Evolutionary conservation across 1,284 basidiomycete species (phyloP).

Genomic region (Melampsora larici-populina): DNA sequence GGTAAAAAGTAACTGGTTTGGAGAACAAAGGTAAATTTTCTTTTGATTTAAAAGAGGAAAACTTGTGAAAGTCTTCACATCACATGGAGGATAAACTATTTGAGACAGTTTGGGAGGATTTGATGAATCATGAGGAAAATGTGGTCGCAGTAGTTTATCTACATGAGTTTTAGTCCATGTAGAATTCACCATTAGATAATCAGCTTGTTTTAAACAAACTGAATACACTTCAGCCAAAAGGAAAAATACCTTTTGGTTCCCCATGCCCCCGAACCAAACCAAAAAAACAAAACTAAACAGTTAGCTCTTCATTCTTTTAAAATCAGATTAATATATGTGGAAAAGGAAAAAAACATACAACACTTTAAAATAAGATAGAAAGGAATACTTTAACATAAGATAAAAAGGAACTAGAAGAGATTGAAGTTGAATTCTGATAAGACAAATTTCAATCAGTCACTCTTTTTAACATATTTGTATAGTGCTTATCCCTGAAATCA

Average conservation of each 20-base stretch:
- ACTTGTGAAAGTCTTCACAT: slow-evolving; percentile 5
- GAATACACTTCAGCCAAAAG: slow-evolving; percentile 81
- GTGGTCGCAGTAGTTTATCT: slow-evolving; percentile 61
- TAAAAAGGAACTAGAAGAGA: slow-evolving; percentile 64
- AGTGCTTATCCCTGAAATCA: too few species aligned
- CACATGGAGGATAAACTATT: slow-evolving; percentile 15
- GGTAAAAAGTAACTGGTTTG: too few species aligned
- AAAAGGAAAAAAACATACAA: slow-evolving; percentile 60
- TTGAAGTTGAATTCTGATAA: slow-evolving; percentile 66
- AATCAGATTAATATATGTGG: neutral
- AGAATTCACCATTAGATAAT: slow-evolving; percentile 81
- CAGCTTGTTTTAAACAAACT: slow-evolving; percentile 68
- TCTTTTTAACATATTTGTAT: slow-evolving; percentile 83
- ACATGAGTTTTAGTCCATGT: slow-evolving; percentile 90
- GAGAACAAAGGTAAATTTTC: too few species aligned
- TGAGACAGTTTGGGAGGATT: neutral
- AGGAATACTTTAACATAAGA: slow-evolving; percentile 70
- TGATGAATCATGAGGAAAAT: neutral
- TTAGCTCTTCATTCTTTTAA: too few species aligned
- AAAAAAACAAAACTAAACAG: slow-evolving; percentile 25
- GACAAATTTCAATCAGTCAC: slow-evolving; percentile 65
- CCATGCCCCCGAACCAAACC: slow-evolving; percentile 16
- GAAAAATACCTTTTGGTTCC: slow-evolving; percentile 67
- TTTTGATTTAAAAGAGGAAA: slow-evolving; percentile 12
- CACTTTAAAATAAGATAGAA: too few species aligned